Percentiles rank a stretch among this genome's conserved stretches.
These are phyloP conservation scores for Chamaenerion angustifolium DNA, from an alignment of 345 rosid genomes.

Conservation along the genomic window DNA sequence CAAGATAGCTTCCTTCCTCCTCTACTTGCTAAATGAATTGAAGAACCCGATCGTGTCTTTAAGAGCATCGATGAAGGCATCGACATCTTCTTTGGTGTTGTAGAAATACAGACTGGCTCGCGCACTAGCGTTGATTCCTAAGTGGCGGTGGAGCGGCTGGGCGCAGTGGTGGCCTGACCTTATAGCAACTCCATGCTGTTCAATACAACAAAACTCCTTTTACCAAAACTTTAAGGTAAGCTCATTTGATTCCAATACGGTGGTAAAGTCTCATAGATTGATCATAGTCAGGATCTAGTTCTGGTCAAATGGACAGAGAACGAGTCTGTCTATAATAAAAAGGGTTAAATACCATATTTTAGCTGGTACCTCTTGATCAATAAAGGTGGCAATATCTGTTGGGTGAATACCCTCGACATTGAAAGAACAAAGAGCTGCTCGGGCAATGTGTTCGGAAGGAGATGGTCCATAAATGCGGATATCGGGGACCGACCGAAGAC, in stretches of 20 bases:
- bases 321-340: neutral
- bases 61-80: conserved; percentile 53
- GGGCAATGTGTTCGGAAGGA: conserved; percentile 42
- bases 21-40: conserved; percentile 42
- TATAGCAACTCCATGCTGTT: conserved; percentile 96
- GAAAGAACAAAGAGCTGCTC: conserved; percentile 84
- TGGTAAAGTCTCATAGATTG: no score
- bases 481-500: conserved; percentile 40
- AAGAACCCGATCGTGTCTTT: conserved; percentile 68
- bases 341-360: neutral
- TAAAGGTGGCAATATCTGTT: conserved; percentile 80
- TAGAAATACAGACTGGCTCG: conserved; percentile 91
- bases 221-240: no score
- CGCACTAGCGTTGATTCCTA: conserved; percentile 78
- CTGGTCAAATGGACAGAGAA: no score
- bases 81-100: conserved; percentile 82
- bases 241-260: no score
- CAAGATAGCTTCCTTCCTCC: neutral
- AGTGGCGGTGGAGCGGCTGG: conserved; percentile 75
- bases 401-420: conserved; percentile 74
- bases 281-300: no score
- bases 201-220: conserved; percentile 4
- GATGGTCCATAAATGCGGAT: conserved; percentile 74
- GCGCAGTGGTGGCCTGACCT: conserved; percentile 99
- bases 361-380: conserved; percentile 74